Evolutionary conservation across 495 filamentous ascomycete species (phyloP).

Genomic region (Penicillium tannophilum): DNA sequence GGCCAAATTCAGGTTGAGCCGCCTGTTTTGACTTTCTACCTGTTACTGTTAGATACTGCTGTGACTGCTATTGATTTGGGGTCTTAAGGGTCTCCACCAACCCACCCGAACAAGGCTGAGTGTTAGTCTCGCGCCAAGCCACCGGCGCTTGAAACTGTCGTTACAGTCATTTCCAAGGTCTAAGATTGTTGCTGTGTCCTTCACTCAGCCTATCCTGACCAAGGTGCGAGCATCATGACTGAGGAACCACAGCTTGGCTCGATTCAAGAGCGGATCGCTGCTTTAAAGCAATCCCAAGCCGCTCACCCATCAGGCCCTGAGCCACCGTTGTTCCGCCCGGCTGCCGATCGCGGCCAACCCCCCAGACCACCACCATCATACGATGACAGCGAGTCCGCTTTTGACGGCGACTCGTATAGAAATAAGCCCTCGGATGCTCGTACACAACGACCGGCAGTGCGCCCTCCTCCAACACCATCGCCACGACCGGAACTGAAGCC

Average conservation of each 20-base stretch:
- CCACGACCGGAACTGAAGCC: slow-evolving; percentile 36
- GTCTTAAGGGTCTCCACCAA: neutral
- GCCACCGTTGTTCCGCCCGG: slow-evolving; percentile 33
- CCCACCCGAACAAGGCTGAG: slow-evolving; percentile 1
- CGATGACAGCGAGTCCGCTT: slow-evolving; percentile 35
- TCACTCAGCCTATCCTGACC: neutral
- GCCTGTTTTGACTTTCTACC: neutral
- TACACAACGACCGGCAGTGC: slow-evolving; percentile 24
- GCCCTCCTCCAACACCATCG: slow-evolving; percentile 23
- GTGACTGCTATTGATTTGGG: neutral
- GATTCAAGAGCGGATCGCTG: slow-evolving; percentile 61
- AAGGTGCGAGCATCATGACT: slow-evolving; percentile 20
- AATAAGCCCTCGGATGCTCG: slow-evolving; percentile 44
- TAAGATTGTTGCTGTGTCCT: neutral
- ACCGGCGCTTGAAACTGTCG: slow-evolving; percentile 4
- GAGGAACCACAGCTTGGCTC: slow-evolving; percentile 50
- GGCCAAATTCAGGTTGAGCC: neutral
- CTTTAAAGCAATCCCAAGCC: slow-evolving; percentile 59
- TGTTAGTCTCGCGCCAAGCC: slow-evolving; percentile 4
- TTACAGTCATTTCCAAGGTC: neutral
- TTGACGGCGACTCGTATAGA: slow-evolving; percentile 36
- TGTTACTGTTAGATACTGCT: neutral
- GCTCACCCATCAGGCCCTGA: slow-evolving; percentile 35
- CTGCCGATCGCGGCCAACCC: slow-evolving; percentile 44
- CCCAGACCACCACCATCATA: slow-evolving; percentile 48